These are phyloP conservation scores for Chaetoceros tenuissimus DNA, from an alignment of 108 stramenopile species.

Conservation along the genomic window DNA sequence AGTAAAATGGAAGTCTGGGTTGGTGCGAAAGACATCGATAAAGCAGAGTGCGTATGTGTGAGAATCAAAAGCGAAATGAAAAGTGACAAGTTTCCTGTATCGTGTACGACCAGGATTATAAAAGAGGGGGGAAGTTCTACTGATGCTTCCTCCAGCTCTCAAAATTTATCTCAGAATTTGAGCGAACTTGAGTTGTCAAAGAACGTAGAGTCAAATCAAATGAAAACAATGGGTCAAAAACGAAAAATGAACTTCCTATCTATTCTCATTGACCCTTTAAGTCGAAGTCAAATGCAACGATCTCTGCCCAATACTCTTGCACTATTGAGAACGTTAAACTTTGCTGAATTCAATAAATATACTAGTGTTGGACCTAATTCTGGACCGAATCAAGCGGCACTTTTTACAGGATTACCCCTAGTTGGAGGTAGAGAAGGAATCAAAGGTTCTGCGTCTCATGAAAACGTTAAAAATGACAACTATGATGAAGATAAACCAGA, in stretches of 20 bases:
- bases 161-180: slow-evolving; percentile 12
- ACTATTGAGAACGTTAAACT: slow-evolving; percentile 17
- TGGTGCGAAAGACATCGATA: not conserved
- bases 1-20: too few species aligned
- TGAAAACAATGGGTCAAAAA: not conserved
- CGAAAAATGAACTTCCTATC: slow-evolving; percentile 28
- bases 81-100: too few species aligned
- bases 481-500: slow-evolving; percentile 1
- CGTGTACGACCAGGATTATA: too few species aligned
- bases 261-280: slow-evolving; percentile 42
- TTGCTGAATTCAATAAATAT: slow-evolving; percentile 26
- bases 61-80: slow-evolving; percentile 1
- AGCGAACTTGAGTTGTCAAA: slow-evolving; percentile 4
- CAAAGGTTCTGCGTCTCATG: too few species aligned
- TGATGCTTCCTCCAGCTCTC: too few species aligned
- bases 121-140: too few species aligned
- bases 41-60: slow-evolving; percentile 20
- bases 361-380: slow-evolving; percentile 44
- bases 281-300: slow-evolving; percentile 25
- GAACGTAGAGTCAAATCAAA: not conserved
- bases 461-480: slow-evolving; percentile 10
- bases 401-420: slow-evolving; percentile 31
- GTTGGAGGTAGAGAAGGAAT: slow-evolving; percentile 11
- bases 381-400: slow-evolving; percentile 45
- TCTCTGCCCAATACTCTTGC: slow-evolving; percentile 23